Base-by-base conservation (phyloP, 208 protist genomes). In the Naegleria fowleri region DNA sequence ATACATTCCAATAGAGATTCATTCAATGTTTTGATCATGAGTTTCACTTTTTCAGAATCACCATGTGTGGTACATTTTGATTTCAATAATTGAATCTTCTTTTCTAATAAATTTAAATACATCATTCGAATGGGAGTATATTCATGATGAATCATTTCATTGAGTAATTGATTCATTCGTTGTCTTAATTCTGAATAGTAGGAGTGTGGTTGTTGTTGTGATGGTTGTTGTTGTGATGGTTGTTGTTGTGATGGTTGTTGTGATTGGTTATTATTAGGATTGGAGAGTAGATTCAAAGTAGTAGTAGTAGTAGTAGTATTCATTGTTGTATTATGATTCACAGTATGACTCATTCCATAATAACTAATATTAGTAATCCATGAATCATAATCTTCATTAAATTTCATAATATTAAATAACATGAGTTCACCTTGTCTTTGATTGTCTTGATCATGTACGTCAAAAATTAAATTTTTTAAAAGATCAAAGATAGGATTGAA, bases 71-170 rank as follows among this genome's bases (percentile, higher is more conserved):
- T 88, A 36, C 48, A 75, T 40, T 88, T 36, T 7, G 29, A 75
- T 88, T 88, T 88, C 7, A 88, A 88, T 40, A 67, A 88, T 38
- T 55, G n/a, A 88, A 88, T 75, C n/a, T 55, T 38, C 9, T 88
- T 88, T 88, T 36, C 16, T 13, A 75, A 75, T 67, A 75, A 55
- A 67, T 67, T 88, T 33, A 29, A 38, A 40, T 88, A 75, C 0
- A 75, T 11, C 19, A 38, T 88, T 75, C 52, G 19, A 40, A 75
- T 13, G 33, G 19, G 19, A 67, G 55, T 2, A 67, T 67, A 29
- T 22, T 67, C 55, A 67, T 67, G 55, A 67, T 67, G 11, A 67
- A 67, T 67, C 55, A 67, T 67, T 29, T 67, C 55, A 29, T 15
- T 67, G 19, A 67, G 11, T 67, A 67, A 67, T 67, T 67, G 55